Evolutionary conservation across 495 filamentous ascomycete genomes (phyloP), one percentile per base, ranked within the genome.

Genomic region (Darksidea phi): DNA sequence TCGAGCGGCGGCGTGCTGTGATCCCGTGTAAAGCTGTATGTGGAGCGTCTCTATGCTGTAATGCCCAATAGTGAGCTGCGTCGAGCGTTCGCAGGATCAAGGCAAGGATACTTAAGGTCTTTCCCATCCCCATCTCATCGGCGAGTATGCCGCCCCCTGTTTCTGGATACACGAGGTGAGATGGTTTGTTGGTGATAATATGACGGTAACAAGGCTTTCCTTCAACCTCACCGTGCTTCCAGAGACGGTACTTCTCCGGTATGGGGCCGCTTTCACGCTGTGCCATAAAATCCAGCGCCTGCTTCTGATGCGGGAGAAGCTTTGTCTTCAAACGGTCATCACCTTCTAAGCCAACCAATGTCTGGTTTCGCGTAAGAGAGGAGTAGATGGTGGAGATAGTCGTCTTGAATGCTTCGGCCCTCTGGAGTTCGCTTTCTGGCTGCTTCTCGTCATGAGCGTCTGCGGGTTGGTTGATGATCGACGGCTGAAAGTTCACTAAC

Each of bases 41-140:
- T 25, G 18, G 26, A 1, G 6, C 15, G n/a, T 37, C 43, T 13
- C 20, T 32, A 2, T 15, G 17, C 10, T 13, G 7, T 4, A 20
- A 51, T 24, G 46, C 25, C 54, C 61, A 54, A 21, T 34, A 18
- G 13, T 64, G 63, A 28, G 56, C 57, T 50, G 21, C 25, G 11
- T 56, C 45, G 1, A 64, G 47, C 3, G 61, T 58, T 36, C 52
- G 34, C 7, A 58, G 20, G 7, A 58, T 47, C 28, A 55, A 20
- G 7, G 61, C 43, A 10, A 64, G 46, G 24, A 64, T 57, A 15
- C n/a, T 59, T 12, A 58, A 25, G 1, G 61, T 58, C 47, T 64
- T 64, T 12, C 61, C 61, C 32, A 57, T 50, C 32, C 61, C 61
- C 61, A 64, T 64, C 23, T 64, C 61, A 25, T 64, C 61, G 1